phyloP scores from a whole-genome alignment of 2,329 filamentous ascomycete species.

The Pseudogymnoascus sp. region DNA sequence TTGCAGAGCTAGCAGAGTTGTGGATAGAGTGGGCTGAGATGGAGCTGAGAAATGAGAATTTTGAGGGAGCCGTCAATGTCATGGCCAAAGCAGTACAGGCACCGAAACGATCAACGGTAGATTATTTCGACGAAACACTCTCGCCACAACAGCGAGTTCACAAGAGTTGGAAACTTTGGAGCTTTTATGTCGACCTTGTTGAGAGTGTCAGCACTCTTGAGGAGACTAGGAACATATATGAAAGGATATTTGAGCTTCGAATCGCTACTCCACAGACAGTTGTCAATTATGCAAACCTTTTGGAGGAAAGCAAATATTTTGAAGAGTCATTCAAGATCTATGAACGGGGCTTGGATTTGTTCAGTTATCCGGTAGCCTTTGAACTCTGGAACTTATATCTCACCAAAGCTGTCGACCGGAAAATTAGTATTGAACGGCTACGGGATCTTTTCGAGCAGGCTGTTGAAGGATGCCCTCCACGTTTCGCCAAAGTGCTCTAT shows the following conservation, averaged over 20 bases:
- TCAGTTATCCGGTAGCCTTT: slow-evolving; percentile 95
- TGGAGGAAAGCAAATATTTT: slow-evolving; percentile 91
- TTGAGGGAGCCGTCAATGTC: slow-evolving; percentile 86
- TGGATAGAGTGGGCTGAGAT: slow-evolving; percentile 99
- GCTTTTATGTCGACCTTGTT: slow-evolving; percentile 96
- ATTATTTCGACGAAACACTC: slow-evolving; percentile 94
- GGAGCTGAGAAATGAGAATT: slow-evolving; percentile 92
- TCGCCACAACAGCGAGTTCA: slow-evolving; percentile 94
- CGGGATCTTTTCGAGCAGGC: slow-evolving; percentile 96
- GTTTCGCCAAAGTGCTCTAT: slow-evolving; percentile 92
- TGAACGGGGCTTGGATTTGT: slow-evolving; percentile 92
- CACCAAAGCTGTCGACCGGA: slow-evolving; percentile 92
- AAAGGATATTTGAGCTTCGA: slow-evolving; percentile 93
- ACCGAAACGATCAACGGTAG: slow-evolving; percentile 95
- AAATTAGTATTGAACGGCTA: slow-evolving; percentile 88
- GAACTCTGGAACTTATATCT: slow-evolving; percentile 98
- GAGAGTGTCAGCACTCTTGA: slow-evolving; percentile 88
- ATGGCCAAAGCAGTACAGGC: slow-evolving; percentile 97
- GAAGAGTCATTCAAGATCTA: slow-evolving; percentile 98
- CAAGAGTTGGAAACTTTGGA: slow-evolving; percentile 99
- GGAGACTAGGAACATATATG: slow-evolving; percentile 90
- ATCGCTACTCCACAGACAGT: slow-evolving; percentile 98
- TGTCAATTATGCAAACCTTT: slow-evolving; percentile 92
- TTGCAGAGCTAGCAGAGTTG: slow-evolving; percentile 93
- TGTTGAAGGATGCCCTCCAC: slow-evolving; percentile 86